Evolutionary conservation across 1,284 basidiomycete species (phyloP), one percentile per base, ranked within the genome.

Genomic region (Trichosporon sp.): DNA sequence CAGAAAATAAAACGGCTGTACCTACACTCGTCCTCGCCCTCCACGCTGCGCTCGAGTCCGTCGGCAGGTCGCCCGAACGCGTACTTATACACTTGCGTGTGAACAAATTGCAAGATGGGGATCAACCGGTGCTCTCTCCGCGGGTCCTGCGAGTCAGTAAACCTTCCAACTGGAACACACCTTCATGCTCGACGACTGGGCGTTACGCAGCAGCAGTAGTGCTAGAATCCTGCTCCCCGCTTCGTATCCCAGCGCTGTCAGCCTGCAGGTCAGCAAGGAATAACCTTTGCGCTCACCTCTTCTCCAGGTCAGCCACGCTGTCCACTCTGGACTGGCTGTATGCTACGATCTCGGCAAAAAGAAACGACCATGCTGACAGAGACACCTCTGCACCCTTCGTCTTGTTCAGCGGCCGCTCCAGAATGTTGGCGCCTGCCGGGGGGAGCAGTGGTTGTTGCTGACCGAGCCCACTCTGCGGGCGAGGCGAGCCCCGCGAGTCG

Each of bases 271-370:
- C 27, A 64, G 25, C 13, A 11, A 3, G 35, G 9, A 3, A 15
- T 13, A 3, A 5, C 4, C 1, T 13, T 3, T 12, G 3, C 15
- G 38, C 23, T 5, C 68, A 90, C 90, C 88, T 86, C 76, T 91
- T 87, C 83, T 99, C 97, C 68, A 99, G 87, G 79, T 99, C 96
- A 76, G 92, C 90, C 71, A 99, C 95, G 9, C 95, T 96, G 74
- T 88, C 90, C 66, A 98, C 96, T 65, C 94, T 87, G 77, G 92
- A 93, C 84, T 99, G 96, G 1, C 93, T 95, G 81, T 99, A 99
- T 78, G 93, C 90, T 1, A 98, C 89, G 23, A 95, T 86, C 83
- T 97, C 94, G 8, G 92, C 91, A 83, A 97, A 94, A 72, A 97
- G 85, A 78, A 96, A 97, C 0, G 91, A 88, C 82, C 92, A 95